phyloP scores from a whole-genome alignment of 2,329 filamentous ascomycete genomes.

The Colletotrichum gigasporum region DNA sequence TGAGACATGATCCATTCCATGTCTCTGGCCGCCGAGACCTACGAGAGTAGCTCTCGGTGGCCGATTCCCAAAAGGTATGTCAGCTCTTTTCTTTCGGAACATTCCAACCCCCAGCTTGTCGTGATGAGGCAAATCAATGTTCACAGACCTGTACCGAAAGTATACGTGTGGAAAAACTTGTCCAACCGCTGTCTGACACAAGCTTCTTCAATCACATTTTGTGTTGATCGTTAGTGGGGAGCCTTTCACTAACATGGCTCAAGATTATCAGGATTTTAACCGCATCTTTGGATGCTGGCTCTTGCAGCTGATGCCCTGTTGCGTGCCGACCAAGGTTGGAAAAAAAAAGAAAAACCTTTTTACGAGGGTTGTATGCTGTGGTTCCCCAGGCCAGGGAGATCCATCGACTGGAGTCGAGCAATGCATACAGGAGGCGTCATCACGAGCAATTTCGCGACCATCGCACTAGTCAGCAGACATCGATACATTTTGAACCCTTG shows the following conservation, averaged over 20 bases:
- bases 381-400: no score
- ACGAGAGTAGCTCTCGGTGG: not conserved
- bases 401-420: no score
- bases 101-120: constrained; percentile 48
- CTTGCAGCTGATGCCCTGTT: no score
- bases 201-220: constrained; percentile 24
- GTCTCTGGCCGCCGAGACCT: not conserved
- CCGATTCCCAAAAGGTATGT: constrained; percentile 49
- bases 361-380: no score
- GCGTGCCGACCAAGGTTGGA: no score
- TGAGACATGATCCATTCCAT: constrained; percentile 20
- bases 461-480: no score
- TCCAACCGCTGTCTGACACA: constrained; percentile 85
- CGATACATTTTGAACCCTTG: no score
- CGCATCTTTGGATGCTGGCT: no score
- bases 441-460: no score
- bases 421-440: no score
- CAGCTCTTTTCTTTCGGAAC: constrained; percentile 24
- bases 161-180: constrained; percentile 72
- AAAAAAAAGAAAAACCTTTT: no score
- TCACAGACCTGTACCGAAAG: constrained; percentile 89
- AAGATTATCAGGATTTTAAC: not conserved
- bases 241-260: constrained; percentile 4
- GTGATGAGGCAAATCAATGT: constrained; percentile 77
- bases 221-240: constrained; percentile 15